These are phyloP conservation scores for Diaporthe australafricana DNA, from an alignment of 2,329 filamentous ascomycete genomes.

Conservation along the genomic window DNA sequence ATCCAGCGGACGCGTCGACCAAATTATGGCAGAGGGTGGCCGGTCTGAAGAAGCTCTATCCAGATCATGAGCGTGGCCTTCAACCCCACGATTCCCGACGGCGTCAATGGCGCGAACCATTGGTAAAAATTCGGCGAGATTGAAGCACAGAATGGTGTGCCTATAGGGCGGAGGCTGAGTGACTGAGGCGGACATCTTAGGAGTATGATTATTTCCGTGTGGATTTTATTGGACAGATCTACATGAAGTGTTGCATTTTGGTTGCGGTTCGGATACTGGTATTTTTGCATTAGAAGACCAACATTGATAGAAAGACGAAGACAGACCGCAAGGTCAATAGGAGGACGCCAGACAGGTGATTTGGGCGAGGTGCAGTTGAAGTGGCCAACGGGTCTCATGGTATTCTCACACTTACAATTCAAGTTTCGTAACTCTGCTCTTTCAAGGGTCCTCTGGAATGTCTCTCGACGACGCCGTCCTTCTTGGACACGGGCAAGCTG, in stretches of 20 bases:
- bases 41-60: not conserved
- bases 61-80: not conserved
- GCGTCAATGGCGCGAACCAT: not conserved
- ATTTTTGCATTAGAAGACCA: slow-evolving; percentile 4
- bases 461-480: slow-evolving; percentile 26
- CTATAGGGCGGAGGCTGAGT: not conserved
- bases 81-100: not conserved
- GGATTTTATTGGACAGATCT: not conserved
- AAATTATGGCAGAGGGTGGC: slow-evolving; percentile 30
- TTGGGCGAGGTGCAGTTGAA: not conserved
- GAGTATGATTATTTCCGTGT: not conserved
- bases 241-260: not conserved
- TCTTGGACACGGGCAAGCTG: not conserved
- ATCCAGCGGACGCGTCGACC: slow-evolving; percentile 22
- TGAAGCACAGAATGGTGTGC: not conserved
- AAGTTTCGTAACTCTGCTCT: slow-evolving; percentile 7
- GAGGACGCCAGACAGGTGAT: not conserved
- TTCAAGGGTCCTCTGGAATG: slow-evolving; percentile 17
- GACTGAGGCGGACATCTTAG: not conserved
- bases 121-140: not conserved
- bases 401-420: not conserved
- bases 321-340: slow-evolving; percentile 20
- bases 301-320: slow-evolving; percentile 10
- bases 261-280: not conserved
- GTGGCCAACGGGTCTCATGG: not conserved